phyloP scores from a whole-genome alignment of 1,139 yeast species.

The Diutina rugosa region DNA sequence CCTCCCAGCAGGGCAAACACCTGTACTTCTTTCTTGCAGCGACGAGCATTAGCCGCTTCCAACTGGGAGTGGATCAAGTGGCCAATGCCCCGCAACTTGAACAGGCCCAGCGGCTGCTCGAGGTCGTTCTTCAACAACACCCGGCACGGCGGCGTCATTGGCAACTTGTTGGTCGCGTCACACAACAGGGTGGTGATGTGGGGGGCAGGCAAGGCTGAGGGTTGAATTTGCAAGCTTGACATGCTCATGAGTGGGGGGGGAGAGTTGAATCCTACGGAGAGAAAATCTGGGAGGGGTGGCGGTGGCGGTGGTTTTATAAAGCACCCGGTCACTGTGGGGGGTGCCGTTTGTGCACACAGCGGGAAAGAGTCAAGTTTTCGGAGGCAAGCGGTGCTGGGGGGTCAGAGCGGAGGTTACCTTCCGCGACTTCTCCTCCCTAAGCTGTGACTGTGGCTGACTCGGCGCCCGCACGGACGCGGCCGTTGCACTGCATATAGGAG shows the following conservation, averaged over 20 bases:
- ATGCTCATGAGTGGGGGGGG: neutral
- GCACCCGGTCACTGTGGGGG: neutral
- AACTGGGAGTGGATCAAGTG: slow-evolving; percentile 11
- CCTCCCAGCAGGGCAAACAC: slow-evolving; percentile 33
- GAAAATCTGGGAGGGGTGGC: neutral
- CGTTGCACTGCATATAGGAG: neutral
- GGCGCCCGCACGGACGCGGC: neutral
- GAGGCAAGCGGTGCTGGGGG: neutral
- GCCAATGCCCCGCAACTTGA: slow-evolving; percentile 28
- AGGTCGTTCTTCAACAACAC: slow-evolving; percentile 44
- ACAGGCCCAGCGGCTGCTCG: slow-evolving; percentile 60
- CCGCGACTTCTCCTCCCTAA: neutral
- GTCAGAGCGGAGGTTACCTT: neutral
- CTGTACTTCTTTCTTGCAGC: slow-evolving; percentile 9
- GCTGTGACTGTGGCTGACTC: neutral
- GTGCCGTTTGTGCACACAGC: neutral
- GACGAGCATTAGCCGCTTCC: neutral
- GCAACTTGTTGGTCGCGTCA: slow-evolving; percentile 20
- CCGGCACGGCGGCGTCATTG: slow-evolving; percentile 19
- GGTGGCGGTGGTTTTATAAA: neutral
- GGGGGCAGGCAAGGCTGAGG: slow-evolving; percentile 10
- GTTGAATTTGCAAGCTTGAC: slow-evolving; percentile 2
- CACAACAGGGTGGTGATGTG: slow-evolving; percentile 29
- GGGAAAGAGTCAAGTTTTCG: neutral
- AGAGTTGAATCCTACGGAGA: neutral